A percentile compares a stretch with the other conserved stretches of the same genome.
These are phyloP conservation scores for Corchorus olitorius DNA, from an alignment of 345 rosid species.

Conservation along the genomic window DNA sequence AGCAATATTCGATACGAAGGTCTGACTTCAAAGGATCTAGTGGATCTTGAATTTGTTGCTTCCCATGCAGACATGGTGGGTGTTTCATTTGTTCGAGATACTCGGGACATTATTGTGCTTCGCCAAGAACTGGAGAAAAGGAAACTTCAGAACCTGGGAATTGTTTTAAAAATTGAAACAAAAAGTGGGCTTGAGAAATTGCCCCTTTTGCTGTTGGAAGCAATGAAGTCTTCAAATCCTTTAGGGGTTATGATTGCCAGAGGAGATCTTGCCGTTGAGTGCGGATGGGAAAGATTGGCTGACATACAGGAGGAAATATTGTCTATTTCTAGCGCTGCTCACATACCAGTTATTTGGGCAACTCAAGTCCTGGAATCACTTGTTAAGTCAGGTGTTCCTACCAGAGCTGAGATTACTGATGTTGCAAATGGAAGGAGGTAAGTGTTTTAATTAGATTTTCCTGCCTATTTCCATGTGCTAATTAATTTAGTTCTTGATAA, in stretches of 20 bases:
- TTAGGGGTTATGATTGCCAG: slow-evolving; percentile 75
- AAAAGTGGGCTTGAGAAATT: slow-evolving; percentile 54
- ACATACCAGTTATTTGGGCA: slow-evolving; percentile 65
- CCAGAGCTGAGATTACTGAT: slow-evolving; percentile 76
- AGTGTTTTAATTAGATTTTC: not conserved
- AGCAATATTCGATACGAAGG: slow-evolving; percentile 62
- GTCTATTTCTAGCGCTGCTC: slow-evolving; percentile 50
- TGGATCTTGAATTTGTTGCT: slow-evolving; percentile 65
- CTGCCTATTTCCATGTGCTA: not conserved
- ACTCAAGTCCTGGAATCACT: slow-evolving; percentile 78
- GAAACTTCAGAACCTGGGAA: slow-evolving; percentile 50
- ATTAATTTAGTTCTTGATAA: not conserved
- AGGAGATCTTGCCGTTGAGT: slow-evolving; percentile 83
- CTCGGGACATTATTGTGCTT: slow-evolving; percentile 53
- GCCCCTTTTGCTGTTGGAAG: slow-evolving; percentile 54
- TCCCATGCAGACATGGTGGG: slow-evolving; percentile 76
- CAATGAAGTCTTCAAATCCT: slow-evolving; percentile 66
- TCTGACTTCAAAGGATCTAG: slow-evolving; percentile 68
- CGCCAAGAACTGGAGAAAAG: slow-evolving; percentile 54
- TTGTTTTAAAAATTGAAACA: slow-evolving; percentile 69
- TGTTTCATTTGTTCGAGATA: slow-evolving; percentile 58
- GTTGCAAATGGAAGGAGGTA: slow-evolving; percentile 61
- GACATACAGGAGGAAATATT: slow-evolving; percentile 69
- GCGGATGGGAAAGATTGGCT: slow-evolving; percentile 78
- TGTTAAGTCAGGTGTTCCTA: slow-evolving; percentile 65